A percentile compares a stretch with the other conserved stretches of the same genome.
phyloP scores from a whole-genome alignment of 495 filamentous ascomycete genomes.

The Hyaloscypha bicolor region DNA sequence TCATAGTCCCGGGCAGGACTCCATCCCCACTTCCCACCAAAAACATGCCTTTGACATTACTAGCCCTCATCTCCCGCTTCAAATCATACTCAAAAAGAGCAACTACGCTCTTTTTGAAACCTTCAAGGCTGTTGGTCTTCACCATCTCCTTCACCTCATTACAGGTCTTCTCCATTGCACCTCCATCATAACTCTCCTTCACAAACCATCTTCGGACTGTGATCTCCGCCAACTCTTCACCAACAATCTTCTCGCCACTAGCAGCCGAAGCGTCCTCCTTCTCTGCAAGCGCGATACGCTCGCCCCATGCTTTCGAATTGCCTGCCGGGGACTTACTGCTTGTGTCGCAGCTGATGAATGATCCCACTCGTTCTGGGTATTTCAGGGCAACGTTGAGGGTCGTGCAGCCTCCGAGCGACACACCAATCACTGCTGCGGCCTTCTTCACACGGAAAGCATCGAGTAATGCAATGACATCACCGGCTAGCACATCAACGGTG shows the following conservation, averaged over 20 bases:
- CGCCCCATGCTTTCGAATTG: slow-evolving; percentile 75
- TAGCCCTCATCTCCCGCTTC: slow-evolving; percentile 59
- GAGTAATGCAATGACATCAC: slow-evolving; percentile 63
- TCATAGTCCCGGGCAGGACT: slow-evolving; percentile 75
- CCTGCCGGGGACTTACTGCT: slow-evolving; percentile 66
- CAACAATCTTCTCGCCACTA: slow-evolving; percentile 57
- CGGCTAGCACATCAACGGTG: slow-evolving; percentile 64
- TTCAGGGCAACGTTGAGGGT: slow-evolving; percentile 69
- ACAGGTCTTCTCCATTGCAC: slow-evolving; percentile 47
- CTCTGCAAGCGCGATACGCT: slow-evolving; percentile 71
- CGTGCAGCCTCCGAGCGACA: slow-evolving; percentile 77
- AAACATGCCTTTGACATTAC: slow-evolving; percentile 62
- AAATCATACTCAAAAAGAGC: slow-evolving; percentile 80
- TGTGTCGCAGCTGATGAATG: slow-evolving; percentile 78
- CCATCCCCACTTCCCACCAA: slow-evolving; percentile 75
- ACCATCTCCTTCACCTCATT: slow-evolving; percentile 62
- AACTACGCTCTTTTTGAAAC: slow-evolving; percentile 68
- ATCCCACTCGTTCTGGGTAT: slow-evolving; percentile 57
- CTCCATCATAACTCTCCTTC: slow-evolving; percentile 55
- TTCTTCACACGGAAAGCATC: slow-evolving; percentile 61
- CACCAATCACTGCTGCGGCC: slow-evolving; percentile 66
- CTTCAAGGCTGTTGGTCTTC: slow-evolving; percentile 62
- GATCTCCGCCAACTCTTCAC: slow-evolving; percentile 59
- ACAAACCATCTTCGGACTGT: slow-evolving; percentile 80
- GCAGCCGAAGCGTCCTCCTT: slow-evolving; percentile 47